Evolutionary conservation across 768 basidiomycete genomes (phyloP).

Genomic region (Tricholoma sp.): DNA sequence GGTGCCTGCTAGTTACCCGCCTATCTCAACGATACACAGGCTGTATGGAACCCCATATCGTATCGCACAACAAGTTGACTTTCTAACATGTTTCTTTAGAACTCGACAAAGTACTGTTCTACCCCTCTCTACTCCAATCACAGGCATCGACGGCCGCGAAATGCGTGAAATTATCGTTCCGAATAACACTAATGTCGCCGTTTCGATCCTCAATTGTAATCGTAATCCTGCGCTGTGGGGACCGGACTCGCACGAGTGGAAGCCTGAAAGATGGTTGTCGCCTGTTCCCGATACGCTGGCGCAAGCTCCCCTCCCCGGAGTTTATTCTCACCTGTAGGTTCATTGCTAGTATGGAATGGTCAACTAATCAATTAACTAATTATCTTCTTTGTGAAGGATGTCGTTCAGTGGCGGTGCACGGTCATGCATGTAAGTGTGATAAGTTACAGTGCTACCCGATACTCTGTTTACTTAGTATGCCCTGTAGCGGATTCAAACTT

Average conservation of each 20-base stretch:
- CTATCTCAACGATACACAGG: neutral
- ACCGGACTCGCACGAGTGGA: conserved; percentile 41
- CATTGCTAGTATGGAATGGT: neutral
- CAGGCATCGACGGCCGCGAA: conserved; percentile 23
- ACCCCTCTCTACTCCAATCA: neutral
- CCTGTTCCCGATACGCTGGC: conserved; percentile 31
- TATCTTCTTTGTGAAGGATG: conserved; percentile 23
- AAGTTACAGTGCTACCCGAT: neutral
- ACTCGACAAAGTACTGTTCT: conserved; percentile 26
- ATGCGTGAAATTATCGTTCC: conserved; percentile 35
- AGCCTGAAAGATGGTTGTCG: conserved; percentile 45
- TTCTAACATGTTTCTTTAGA: conserved; percentile 18
- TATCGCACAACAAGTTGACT: too few relatives aligned
- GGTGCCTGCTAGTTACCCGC: neutral
- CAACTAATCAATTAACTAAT: neutral
- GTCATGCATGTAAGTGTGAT: conserved; percentile 37
- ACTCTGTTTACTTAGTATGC: neutral
- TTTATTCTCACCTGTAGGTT: conserved; percentile 32
- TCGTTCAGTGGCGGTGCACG: conserved; percentile 40
- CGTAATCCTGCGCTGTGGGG: conserved; percentile 41
- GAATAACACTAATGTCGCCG: conserved; percentile 29
- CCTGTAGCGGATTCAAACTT: conserved; percentile 45
- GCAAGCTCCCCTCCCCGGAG: conserved; percentile 36
- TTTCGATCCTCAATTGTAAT: conserved; percentile 18
- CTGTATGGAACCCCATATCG: neutral